These are phyloP conservation scores for Hirschfeldia incana DNA, from an alignment of 345 rosid species.

Conservation along the genomic window DNA sequence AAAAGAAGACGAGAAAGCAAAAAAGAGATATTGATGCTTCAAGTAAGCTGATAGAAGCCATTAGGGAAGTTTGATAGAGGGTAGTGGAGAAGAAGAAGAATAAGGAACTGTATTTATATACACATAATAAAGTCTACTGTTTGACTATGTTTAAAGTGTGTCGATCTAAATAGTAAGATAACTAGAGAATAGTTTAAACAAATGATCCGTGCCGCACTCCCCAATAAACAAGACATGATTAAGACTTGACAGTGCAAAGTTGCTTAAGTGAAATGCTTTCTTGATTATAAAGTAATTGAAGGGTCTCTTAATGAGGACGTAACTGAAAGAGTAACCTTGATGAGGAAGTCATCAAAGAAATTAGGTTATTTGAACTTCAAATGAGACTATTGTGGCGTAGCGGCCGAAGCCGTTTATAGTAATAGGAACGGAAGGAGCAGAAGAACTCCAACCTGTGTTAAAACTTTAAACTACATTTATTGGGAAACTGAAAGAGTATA, in stretches of 20 bases:
- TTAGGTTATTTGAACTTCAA: background rate
- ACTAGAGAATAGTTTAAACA: background rate
- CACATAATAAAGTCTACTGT: background rate
- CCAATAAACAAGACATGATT: background rate
- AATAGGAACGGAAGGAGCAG: too few relatives aligned
- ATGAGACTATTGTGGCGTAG: background rate
- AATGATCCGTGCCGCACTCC: background rate
- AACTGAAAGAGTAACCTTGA: background rate
- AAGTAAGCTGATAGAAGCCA: slow-evolving; percentile 3
- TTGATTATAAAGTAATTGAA: background rate
- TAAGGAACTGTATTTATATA: background rate
- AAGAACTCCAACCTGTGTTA: too few relatives aligned
- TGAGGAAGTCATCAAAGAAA: background rate
- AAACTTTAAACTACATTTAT: too few relatives aligned
- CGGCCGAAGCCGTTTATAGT: too few relatives aligned
- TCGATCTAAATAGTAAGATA: background rate
- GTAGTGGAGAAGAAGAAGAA: background rate
- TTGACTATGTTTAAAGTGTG: background rate
- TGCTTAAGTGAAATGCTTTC: background rate
- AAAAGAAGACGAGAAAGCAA: background rate
- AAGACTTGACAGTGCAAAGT: background rate
- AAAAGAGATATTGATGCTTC: background rate
- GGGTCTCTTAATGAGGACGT: background rate
- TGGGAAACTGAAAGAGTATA: too few relatives aligned
- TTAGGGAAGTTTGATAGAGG: slow-evolving; percentile 12